A percentile compares a stretch with the other conserved stretches of the same genome.
phyloP scores from a whole-genome alignment of 139 green algal species.

The Ettlia oleoabundans region DNA sequence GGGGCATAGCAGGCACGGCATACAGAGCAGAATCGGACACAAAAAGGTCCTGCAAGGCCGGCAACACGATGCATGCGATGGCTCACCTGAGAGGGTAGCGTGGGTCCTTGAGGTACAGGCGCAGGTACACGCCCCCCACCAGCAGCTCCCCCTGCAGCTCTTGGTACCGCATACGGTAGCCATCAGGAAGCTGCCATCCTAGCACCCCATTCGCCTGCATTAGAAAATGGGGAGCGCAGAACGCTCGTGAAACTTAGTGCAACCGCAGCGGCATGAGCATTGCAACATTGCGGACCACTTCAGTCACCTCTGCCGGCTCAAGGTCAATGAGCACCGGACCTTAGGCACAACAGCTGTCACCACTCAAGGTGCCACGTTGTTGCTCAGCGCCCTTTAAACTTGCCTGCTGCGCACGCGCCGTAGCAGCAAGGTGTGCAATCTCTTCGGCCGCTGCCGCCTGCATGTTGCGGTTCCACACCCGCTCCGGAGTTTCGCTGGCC shows the following conservation, averaged over 20 bases:
- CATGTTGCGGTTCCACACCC: constrained; percentile 83
- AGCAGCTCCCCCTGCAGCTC: constrained; percentile 66
- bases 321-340: no score
- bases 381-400: no score
- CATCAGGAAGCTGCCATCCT: constrained; percentile 61
- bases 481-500: constrained; percentile 80
- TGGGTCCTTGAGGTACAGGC: constrained; percentile 89
- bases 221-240: no score
- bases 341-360: no score
- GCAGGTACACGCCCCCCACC: constrained; percentile 91
- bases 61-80: background rate
- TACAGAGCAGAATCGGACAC: background rate
- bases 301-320: no score
- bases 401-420: constrained; percentile 54
- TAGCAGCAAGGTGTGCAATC: constrained; percentile 55
- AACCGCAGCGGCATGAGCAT: no score
- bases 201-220: constrained; percentile 27
- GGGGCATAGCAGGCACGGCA: background rate
- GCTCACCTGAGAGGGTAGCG: constrained; percentile 69
- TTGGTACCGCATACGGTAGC: constrained; percentile 56
- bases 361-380: no score
- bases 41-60: background rate
- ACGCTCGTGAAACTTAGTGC: no score
- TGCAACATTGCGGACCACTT: no score
- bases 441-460: constrained; percentile 55